Evolutionary conservation across 2,329 filamentous ascomycete genomes (phyloP), one percentile per base, ranked within the genome.

Genomic region (Xylariaceae sp.): DNA sequence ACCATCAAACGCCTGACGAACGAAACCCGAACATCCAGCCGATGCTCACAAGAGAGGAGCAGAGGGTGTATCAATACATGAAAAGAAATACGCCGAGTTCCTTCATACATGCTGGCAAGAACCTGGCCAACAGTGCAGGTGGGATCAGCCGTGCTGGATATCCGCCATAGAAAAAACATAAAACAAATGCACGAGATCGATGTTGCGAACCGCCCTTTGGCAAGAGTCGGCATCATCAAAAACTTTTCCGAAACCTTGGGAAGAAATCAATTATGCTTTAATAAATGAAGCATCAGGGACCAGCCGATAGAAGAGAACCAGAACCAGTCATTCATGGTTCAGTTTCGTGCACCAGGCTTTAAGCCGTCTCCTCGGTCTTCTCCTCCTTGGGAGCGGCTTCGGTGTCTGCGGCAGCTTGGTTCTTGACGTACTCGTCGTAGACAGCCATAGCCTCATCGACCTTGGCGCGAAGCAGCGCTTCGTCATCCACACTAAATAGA

Each of bases 371-470:
- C 68, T 80, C 78, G 50, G 71, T 72, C 68, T 81, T 78, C 66
- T 77, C 77, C 73, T 84, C 81, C 71, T 84, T 80, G 73, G 79
- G 77, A 53, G 69, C 67, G 53, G 61, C 63, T 53, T 75, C 76
- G 41, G 64, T 73, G 44, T 73, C 73, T 2, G 67, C 66, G 55
- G 55, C 13, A 11, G 73, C 72, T 74, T 94, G 90, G 73, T 85
- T 86, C 87, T 97, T 97, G 79, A 97, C 88, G 77, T 99, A 99
- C 78, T 99, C 94, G 73, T 99, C 92, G 76, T 97, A 99, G 70
- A 99, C 94, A 68, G 85, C 90, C 74, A 99, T 88, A 67, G 94
- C 94, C 81, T 99, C 94, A 62, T 96, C 91, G 61, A 99, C 94
- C 88, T 99, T 99, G 76, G 88, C 85, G 74, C 91, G 90, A 61